A percentile compares a stretch with the other conserved stretches of the same genome.
These are phyloP conservation scores for Acephala macrosclerotiorum DNA, from an alignment of 2,329 filamentous ascomycete species.

Conservation along the genomic window DNA sequence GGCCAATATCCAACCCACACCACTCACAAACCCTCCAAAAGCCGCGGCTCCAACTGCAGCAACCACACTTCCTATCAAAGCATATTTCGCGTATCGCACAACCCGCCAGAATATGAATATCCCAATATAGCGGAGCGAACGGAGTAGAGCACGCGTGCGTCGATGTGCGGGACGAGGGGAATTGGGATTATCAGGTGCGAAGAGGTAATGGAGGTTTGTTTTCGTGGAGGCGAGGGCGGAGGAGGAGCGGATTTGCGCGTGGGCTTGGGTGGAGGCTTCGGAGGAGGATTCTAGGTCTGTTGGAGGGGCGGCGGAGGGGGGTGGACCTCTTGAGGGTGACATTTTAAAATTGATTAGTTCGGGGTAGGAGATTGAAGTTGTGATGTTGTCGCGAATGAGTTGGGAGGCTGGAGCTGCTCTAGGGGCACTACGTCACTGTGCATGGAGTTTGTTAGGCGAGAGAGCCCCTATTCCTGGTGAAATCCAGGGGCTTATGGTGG, in stretches of 20 bases:
- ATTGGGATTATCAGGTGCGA: slow-evolving; percentile 37
- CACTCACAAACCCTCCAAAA: slow-evolving; percentile 39
- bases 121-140: slow-evolving; percentile 39
- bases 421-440: no score
- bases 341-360: slow-evolving; percentile 10
- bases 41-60: slow-evolving; percentile 41
- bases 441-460: no score
- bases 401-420: no score
- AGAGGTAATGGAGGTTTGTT: slow-evolving; percentile 41
- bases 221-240: slow-evolving; percentile 38
- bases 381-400: background rate
- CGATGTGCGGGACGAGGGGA: slow-evolving; percentile 37
- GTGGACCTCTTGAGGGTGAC: slow-evolving; percentile 31
- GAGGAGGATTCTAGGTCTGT: slow-evolving; percentile 21
- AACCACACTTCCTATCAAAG: slow-evolving; percentile 39
- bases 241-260: slow-evolving; percentile 39
- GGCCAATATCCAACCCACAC: slow-evolving; percentile 42
- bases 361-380: background rate
- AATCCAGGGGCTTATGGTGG: no score
- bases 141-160: slow-evolving; percentile 43
- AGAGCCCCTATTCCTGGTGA: no score
- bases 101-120: slow-evolving; percentile 45
- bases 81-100: slow-evolving; percentile 45
- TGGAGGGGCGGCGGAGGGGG: background rate
- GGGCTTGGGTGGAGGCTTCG: slow-evolving; percentile 35